Evolutionary conservation across 306 rosid genomes (phyloP), one percentile per base, ranked within the genome.

Genomic region (Neltuma alba): DNA sequence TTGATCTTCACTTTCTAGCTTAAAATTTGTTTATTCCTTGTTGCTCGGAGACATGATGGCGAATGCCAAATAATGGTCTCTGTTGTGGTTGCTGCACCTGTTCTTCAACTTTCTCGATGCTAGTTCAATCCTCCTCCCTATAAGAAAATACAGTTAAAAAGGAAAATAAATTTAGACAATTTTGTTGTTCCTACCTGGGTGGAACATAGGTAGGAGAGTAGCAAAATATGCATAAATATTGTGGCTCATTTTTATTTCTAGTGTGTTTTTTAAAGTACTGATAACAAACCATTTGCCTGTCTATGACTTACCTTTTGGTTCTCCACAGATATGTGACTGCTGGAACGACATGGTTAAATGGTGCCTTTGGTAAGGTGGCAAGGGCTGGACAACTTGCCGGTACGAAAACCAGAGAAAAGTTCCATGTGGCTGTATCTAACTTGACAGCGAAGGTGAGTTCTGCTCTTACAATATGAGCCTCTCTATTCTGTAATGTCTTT

Each of bases 321-420:
- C 66, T 77, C 66, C 74, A 76, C 87, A 95, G 99, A 88, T 95
- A 93, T 48, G 98, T 91, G 71, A 89, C 93, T 16, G 91, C 93
- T 0, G 91, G 99, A 79, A 81, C 97, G 50, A 73, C 98, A 9
- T 95, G 99, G 99, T 79, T 95, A 70, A 95, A 90, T 78, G 98
- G 97, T 72, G 98, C 99, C 74, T 95, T 95, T 76, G 83, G 87
- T 76, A 93, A 89, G 85, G 97, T 91, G 77, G 91, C 97, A 25
- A 92, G 84, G 87, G 99, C 88, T 4, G 98, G 99, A 45, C 93
- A 92, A 40, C 91, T 82, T 71, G 98, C 99, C 4, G 85, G 98
- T 64, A 61, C 98, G 14, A 95, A 91, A 86, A 95, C 98, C 33
- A 90, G 99, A 89, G 99, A 91, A 48, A 95, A 89, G 82, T 91